Evolutionary conservation across 176 grass and related monocot species (phyloP).

Genomic region (Luzula sylvatica): DNA sequence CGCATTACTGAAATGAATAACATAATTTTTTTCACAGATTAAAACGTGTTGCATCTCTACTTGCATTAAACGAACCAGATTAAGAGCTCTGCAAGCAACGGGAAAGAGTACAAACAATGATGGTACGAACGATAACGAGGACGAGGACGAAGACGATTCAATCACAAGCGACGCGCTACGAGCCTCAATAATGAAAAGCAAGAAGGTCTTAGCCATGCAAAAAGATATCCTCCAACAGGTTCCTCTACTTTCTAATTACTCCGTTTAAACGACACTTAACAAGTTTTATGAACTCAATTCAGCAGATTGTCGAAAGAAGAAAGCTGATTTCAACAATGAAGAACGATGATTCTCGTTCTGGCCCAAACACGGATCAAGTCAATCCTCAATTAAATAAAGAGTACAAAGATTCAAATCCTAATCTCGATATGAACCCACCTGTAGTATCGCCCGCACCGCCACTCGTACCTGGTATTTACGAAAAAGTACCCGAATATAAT

Average conservation of each 20-base stretch:
- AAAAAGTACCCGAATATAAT: slow-evolving; percentile 30
- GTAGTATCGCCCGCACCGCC: slow-evolving; percentile 19
- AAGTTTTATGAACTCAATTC: slow-evolving; percentile 17
- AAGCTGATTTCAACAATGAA: slow-evolving; percentile 48
- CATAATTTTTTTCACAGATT: background rate
- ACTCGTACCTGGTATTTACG: slow-evolving; percentile 24
- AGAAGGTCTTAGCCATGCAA: slow-evolving; percentile 21
- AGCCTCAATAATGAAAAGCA: slow-evolving; percentile 19
- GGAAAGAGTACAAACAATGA: background rate
- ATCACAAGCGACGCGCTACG: slow-evolving; percentile 7
- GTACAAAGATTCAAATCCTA: slow-evolving; percentile 10
- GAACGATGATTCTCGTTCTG: slow-evolving; percentile 38
- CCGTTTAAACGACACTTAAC: background rate
- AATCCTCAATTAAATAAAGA: slow-evolving; percentile 22
- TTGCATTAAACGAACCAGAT: slow-evolving; percentile 11
- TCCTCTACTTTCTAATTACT: background rate
- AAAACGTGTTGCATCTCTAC: background rate
- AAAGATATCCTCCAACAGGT: slow-evolving; percentile 21
- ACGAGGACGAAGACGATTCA: slow-evolving; percentile 1
- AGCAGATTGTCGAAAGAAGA: slow-evolving; percentile 79
- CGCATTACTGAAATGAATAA: too few species aligned
- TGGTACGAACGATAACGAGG: background rate
- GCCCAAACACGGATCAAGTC: slow-evolving; percentile 20
- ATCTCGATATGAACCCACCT: slow-evolving; percentile 27
- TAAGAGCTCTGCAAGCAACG: slow-evolving; percentile 15